Conservation (phyloP, 345 rosid species). For the Lepidium africanum region DNA sequence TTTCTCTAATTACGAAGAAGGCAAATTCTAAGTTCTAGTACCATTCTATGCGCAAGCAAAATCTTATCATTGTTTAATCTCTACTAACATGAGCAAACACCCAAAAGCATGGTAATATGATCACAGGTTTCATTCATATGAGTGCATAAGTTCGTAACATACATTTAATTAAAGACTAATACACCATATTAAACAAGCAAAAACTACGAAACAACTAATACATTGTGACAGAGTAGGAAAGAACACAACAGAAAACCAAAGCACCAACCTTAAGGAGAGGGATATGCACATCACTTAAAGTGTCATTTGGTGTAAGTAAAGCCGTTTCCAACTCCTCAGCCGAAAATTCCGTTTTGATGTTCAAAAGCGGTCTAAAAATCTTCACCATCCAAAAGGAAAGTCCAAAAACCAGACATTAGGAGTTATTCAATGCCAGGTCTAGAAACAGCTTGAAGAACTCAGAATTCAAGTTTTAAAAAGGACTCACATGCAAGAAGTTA, state of each 20-base stretch:
- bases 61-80: too few relatives aligned
- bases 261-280: slow-evolving; percentile 82
- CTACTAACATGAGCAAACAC: too few relatives aligned
- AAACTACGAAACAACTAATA: background rate
- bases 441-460: background rate
- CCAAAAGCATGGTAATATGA: too few relatives aligned
- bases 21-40: too few relatives aligned
- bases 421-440: background rate
- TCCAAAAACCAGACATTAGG: background rate
- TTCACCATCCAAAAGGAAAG: slow-evolving; percentile 13
- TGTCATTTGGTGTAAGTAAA: slow-evolving; percentile 74
- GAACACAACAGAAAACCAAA: background rate
- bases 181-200: background rate
- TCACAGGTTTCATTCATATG: too few relatives aligned
- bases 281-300: slow-evolving; percentile 77
- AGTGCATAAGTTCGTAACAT: background rate
- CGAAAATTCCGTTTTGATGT: slow-evolving; percentile 70
- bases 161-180: background rate
- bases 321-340: slow-evolving; percentile 96
- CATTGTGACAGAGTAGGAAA: background rate
- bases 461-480: background rate
- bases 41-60: too few relatives aligned
- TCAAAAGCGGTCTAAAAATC: slow-evolving; percentile 82
- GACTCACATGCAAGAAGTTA: slow-evolving; percentile 84
- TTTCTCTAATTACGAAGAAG: too few relatives aligned